These are phyloP conservation scores for Phytophthora pistaciae DNA, from an alignment of 352 stramenopile genomes.

Conservation along the genomic window DNA sequence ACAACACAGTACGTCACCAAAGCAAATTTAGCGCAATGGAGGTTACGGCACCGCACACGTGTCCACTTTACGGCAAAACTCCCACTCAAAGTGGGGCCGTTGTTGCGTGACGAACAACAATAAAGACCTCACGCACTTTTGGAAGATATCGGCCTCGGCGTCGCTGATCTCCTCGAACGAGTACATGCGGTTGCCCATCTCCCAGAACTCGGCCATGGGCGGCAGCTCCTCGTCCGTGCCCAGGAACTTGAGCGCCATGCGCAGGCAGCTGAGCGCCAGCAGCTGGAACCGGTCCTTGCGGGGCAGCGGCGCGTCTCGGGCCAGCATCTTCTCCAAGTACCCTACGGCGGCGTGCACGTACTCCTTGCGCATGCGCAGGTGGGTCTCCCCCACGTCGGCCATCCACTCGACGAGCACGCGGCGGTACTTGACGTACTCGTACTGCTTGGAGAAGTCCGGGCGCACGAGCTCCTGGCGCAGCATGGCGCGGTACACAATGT, in stretches of 20 bases:
- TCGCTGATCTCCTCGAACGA: conserved; percentile 85
- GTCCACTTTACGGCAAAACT: conserved; percentile 8
- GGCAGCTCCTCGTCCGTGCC: conserved; percentile 85
- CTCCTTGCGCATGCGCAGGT: conserved; percentile 85
- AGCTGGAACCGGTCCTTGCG: conserved; percentile 86
- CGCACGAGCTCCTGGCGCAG: conserved; percentile 75
- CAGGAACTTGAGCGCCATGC: conserved; percentile 84
- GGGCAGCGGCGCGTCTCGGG: conserved; percentile 48
- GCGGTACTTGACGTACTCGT: conserved; percentile 88
- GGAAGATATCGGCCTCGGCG: conserved; percentile 65
- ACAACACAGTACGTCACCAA: conserved; percentile 17
- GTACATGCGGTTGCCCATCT: conserved; percentile 89
- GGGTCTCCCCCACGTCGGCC: conserved; percentile 80
- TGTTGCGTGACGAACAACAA: conserved; percentile 30
- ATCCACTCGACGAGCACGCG: conserved; percentile 90
- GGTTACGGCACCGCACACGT: neutral
- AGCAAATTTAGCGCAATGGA: conserved; percentile 32
- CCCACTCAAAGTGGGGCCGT: conserved; percentile 15
- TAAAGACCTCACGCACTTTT: conserved; percentile 39
- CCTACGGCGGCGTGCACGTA: conserved; percentile 83
- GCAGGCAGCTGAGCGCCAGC: conserved; percentile 81
- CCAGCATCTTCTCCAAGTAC: conserved; percentile 84
- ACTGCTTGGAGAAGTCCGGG: conserved; percentile 76
- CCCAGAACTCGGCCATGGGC: conserved; percentile 85
- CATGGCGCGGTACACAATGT: conserved; percentile 80